Evolutionary conservation across 305 asterid genomes (phyloP).

Genomic region (Coffea humblotiana): DNA sequence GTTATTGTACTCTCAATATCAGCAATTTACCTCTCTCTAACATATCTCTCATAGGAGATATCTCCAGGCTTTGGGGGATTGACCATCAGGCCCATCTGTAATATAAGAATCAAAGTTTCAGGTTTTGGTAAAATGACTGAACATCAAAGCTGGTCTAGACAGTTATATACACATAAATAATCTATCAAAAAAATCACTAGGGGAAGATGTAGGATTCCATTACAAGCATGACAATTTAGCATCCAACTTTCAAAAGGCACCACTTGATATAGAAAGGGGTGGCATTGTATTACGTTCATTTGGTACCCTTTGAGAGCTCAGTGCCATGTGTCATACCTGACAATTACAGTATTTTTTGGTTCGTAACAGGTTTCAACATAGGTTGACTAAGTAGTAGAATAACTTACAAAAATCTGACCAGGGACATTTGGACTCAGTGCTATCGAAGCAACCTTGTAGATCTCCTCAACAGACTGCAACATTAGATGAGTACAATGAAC

Average conservation of each 20-base stretch:
- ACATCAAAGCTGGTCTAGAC: not conserved
- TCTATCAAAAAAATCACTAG: not conserved
- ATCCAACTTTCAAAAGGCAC: not conserved
- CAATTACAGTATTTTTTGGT: not conserved
- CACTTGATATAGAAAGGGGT: not conserved
- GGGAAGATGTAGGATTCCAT: not conserved
- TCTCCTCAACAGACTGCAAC: slow-evolving; percentile 90
- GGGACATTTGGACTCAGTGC: slow-evolving; percentile 97
- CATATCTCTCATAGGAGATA: slow-evolving; percentile 78
- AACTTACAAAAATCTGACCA: slow-evolving; percentile 93
- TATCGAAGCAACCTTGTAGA: slow-evolving; percentile 95
- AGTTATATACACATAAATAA: not conserved
- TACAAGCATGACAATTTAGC: not conserved
- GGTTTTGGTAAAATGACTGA: not conserved
- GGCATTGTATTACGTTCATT: not conserved
- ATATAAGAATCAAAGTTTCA: slow-evolving; percentile 12
- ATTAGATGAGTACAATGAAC: slow-evolving; percentile 13
- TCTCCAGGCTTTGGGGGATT: slow-evolving; percentile 94
- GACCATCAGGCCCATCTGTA: slow-evolving; percentile 94
- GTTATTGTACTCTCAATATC: slow-evolving; percentile 2
- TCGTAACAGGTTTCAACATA: not conserved
- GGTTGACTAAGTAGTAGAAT: not conserved
- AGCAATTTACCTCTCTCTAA: slow-evolving; percentile 60
- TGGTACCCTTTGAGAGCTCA: not conserved
- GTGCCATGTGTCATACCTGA: not conserved